Evolutionary conservation across 768 basidiomycete genomes (phyloP).

Genomic region (Sporobolomyces pararoseus): DNA sequence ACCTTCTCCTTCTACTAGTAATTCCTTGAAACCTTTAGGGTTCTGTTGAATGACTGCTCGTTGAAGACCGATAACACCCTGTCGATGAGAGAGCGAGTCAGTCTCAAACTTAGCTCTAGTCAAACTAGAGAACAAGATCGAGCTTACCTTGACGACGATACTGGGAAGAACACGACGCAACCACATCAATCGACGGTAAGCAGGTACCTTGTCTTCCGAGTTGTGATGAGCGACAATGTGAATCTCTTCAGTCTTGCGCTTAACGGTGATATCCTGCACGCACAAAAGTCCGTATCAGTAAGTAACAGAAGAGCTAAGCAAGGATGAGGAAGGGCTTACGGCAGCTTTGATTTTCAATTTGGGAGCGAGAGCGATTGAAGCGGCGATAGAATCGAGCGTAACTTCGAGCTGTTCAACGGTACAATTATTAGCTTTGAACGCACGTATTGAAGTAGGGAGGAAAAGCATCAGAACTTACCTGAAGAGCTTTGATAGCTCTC

Average conservation of each 20-base stretch:
- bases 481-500: conserved; percentile 80
- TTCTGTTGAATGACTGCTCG: conserved; percentile 96
- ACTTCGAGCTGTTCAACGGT: conserved; percentile 90
- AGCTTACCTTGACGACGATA: conserved; percentile 79
- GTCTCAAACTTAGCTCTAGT: neutral
- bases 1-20: conserved; percentile 95
- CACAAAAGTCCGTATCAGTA: conserved; percentile 5
- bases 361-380: conserved; percentile 76
- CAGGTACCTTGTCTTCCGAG: conserved; percentile 42
- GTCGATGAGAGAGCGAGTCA: neutral
- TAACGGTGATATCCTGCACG: conserved; percentile 47
- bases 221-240: conserved; percentile 51
- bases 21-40: conserved; percentile 81
- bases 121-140: neutral
- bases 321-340: conserved; percentile 53
- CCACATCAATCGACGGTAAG: conserved; percentile 62
- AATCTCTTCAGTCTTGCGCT: conserved; percentile 49
- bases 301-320: neutral
- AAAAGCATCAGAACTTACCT: conserved; percentile 54
- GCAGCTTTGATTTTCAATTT: conserved; percentile 91
- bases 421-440: no score
- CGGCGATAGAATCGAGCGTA: conserved; percentile 85
- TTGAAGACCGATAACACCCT: conserved; percentile 82
- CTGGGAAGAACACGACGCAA: conserved; percentile 76
- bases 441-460: no score